phyloP scores from a whole-genome alignment of 1,284 basidiomycete species.

The Ustilago trichophora region DNA sequence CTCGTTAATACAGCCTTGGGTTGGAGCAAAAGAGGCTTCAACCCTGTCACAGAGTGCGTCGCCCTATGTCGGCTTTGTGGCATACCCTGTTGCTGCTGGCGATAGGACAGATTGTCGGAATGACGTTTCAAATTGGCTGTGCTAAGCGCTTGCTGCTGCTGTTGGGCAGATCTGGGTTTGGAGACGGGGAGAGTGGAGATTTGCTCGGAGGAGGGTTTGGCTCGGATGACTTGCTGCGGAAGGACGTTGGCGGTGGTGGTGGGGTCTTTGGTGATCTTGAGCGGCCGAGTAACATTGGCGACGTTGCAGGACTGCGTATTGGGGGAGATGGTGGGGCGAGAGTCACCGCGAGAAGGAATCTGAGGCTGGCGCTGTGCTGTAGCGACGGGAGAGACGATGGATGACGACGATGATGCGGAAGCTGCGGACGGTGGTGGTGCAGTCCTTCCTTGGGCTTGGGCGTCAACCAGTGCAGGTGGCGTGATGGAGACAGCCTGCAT shows the following conservation, averaged over 20 bases:
- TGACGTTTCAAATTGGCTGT: conserved; percentile 35
- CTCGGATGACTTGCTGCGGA: conserved; percentile 31
- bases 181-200: conserved; percentile 8
- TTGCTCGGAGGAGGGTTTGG: conserved; percentile 28
- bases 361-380: neutral
- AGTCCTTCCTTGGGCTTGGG: neutral
- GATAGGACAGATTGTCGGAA: conserved; percentile 27
- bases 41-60: conserved; percentile 28
- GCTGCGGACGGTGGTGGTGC: conserved; percentile 16
- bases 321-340: too few species aligned
- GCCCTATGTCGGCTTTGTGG: conserved; percentile 14
- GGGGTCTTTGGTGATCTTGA: conserved; percentile 34
- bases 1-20: conserved; percentile 30
- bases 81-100: conserved; percentile 11
- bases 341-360: conserved; percentile 27
- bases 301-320: too few species aligned
- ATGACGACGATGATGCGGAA: conserved; percentile 10
- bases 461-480: too few species aligned
- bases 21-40: conserved; percentile 32
- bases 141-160: conserved; percentile 16
- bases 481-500: conserved; percentile 35
- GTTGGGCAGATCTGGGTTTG: too few species aligned
- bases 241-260: conserved; percentile 1
- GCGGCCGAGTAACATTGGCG: conserved; percentile 32
- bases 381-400: conserved; percentile 11